phyloP scores from a whole-genome alignment of 1,284 basidiomycete genomes.

The Peniophora sp. region DNA sequence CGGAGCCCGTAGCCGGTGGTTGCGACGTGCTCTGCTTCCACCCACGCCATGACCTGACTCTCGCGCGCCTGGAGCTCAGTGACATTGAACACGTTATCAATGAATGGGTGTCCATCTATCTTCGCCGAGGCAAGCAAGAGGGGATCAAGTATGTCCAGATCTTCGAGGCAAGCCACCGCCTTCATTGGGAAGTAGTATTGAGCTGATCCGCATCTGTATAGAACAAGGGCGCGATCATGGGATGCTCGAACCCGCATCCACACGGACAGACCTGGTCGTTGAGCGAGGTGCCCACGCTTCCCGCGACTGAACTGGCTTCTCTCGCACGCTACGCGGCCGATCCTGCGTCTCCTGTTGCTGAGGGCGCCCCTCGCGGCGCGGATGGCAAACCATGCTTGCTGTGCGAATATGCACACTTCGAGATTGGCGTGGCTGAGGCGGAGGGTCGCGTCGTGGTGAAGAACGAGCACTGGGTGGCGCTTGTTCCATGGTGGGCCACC shows the following conservation, averaged over 20 bases:
- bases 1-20: constrained; percentile 70
- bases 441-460: constrained; percentile 63
- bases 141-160: constrained; percentile 82
- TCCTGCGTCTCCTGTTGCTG: constrained; percentile 20
- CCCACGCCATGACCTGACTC: constrained; percentile 85
- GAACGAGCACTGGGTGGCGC: constrained; percentile 77
- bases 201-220: too few relatives aligned
- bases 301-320: constrained; percentile 56
- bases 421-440: constrained; percentile 38
- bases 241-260: constrained; percentile 93
- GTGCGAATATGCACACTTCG: constrained; percentile 78
- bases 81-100: constrained; percentile 69
- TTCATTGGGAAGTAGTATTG: too few relatives aligned
- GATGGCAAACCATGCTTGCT: constrained; percentile 67
- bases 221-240: constrained; percentile 97
- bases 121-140: constrained; percentile 49
- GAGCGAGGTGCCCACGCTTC: constrained; percentile 67
- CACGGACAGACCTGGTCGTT: constrained; percentile 91
- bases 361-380: constrained; percentile 44
- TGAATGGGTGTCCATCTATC: constrained; percentile 73
- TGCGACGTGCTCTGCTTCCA: constrained; percentile 92
- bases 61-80: constrained; percentile 58
- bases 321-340: constrained; percentile 47
- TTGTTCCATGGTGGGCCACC: constrained; percentile 95
- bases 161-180: constrained; percentile 70